These are phyloP conservation scores for Triticum turgidum DNA, from an alignment of 176 grass and related monocot genomes.

Conservation along the genomic window DNA sequence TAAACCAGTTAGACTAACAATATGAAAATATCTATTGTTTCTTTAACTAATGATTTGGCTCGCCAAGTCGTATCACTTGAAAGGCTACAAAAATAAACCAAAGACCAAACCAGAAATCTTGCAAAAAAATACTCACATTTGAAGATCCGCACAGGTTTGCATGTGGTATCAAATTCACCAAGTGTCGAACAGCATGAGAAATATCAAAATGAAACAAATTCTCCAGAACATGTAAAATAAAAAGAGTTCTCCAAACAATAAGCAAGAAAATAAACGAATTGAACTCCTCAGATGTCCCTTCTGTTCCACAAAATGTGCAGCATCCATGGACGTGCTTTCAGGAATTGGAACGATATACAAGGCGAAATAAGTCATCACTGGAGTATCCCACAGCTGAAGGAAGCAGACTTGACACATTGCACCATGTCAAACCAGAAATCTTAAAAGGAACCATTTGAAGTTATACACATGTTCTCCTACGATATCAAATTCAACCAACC, in stretches of 20 bases:
- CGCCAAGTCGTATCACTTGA: no score
- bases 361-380: background rate
- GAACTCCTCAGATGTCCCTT: no score
- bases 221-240: background rate
- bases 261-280: no score
- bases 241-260: background rate
- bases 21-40: background rate
- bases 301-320: background rate
- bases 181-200: background rate
- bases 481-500: no score
- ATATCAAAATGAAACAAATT: background rate
- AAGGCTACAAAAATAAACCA: no score
- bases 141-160: no score
- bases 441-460: no score
- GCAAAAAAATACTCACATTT: no score
- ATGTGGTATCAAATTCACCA: background rate
- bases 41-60: background rate
- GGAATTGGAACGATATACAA: background rate
- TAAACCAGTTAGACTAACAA: background rate
- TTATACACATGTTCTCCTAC: no score
- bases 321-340: background rate
- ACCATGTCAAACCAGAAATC: no score
- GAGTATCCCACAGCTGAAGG: background rate
- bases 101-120: no score
- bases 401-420: background rate